phyloP scores from a whole-genome alignment of 805 yeast species.

The Torulaspora delbrueckii region DNA sequence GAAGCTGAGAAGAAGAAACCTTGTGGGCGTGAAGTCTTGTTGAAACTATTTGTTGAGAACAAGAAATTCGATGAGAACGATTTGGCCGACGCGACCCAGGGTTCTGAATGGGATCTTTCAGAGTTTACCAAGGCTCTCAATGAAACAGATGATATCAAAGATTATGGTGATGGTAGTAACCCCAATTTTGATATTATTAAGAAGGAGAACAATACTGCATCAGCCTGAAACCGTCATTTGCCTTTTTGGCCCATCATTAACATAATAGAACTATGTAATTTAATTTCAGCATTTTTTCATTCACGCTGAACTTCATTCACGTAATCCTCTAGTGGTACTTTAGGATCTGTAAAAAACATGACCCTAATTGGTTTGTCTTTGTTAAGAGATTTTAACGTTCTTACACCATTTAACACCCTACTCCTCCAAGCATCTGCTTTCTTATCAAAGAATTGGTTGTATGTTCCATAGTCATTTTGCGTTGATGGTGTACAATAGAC shows the following conservation, averaged over 20 bases:
- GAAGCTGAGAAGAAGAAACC: conserved; percentile 44
- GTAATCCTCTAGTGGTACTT: conserved; percentile 22
- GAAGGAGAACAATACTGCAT: conserved; percentile 13
- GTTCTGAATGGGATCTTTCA: conserved; percentile 42
- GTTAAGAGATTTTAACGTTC: conserved; percentile 19
- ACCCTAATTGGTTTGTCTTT: conserved; percentile 20
- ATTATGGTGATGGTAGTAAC: conserved; percentile 65
- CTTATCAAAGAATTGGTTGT: conserved; percentile 39
- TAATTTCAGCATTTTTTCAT: background rate
- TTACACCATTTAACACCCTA: conserved; percentile 42
- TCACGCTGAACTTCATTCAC: conserved; percentile 10
- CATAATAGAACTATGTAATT: conserved; percentile 3
- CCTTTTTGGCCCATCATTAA: conserved; percentile 2
- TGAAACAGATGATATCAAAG: conserved; percentile 43
- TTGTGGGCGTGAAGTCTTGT: conserved; percentile 66
- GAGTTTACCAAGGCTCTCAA: conserved; percentile 39
- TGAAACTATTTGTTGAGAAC: conserved; percentile 55
- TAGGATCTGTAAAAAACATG: conserved; percentile 32
- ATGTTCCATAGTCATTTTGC: conserved; percentile 29
- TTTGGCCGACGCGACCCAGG: conserved; percentile 33
- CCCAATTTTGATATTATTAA: conserved; percentile 34
- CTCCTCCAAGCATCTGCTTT: conserved; percentile 53
- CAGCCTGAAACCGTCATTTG: conserved; percentile 15
- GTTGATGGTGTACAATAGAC: conserved; percentile 25
- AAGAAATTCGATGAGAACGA: conserved; percentile 48